Percentiles rank a stretch among this genome's conserved stretches.
These are phyloP conservation scores for Penicillium sp. DNA, from an alignment of 2,329 filamentous ascomycete genomes.

Conservation along the genomic window DNA sequence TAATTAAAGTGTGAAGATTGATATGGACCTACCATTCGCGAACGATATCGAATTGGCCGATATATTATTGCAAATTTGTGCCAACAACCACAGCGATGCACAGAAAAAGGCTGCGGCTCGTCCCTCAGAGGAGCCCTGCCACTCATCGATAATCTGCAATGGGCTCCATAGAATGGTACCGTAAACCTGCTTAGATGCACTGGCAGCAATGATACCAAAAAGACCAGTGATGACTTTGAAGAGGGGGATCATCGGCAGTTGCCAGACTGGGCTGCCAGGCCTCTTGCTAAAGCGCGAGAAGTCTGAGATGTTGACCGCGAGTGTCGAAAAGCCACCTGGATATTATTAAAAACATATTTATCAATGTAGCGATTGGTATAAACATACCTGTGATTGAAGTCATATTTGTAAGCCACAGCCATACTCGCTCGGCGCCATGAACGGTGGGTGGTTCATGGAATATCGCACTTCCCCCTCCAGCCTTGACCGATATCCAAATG, in stretches of 20 bases:
- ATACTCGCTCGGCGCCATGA: conserved; percentile 13
- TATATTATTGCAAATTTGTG: conserved; percentile 55
- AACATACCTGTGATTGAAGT: conserved; percentile 11
- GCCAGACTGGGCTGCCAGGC: conserved; percentile 39
- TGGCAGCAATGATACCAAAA: conserved; percentile 47
- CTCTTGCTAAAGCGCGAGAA: conserved; percentile 28
- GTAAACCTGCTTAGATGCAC: not conserved
- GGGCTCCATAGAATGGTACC: not conserved
- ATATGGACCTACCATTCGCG: not conserved
- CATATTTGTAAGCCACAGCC: conserved; percentile 18
- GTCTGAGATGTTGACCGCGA: conserved; percentile 39
- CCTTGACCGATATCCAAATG: conserved; percentile 17
- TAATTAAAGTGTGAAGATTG: rapidly evolving
- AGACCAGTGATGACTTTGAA: conserved; percentile 52
- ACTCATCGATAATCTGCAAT: conserved; percentile 21
- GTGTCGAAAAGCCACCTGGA: conserved; percentile 30
- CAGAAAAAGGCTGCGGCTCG: conserved; percentile 34
- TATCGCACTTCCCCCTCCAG: conserved; percentile 12
- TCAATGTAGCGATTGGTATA: not conserved
- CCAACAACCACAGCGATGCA: conserved; percentile 37
- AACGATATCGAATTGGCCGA: conserved; percentile 19
- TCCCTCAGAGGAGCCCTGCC: conserved; percentile 21
- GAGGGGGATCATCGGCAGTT: conserved; percentile 36
- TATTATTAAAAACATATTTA: not conserved
- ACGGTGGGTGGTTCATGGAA: conserved; percentile 16